Evolutionary conservation across 2,329 filamentous ascomycete genomes (phyloP).

Genomic region (Hymenoscyphus salicellus): DNA sequence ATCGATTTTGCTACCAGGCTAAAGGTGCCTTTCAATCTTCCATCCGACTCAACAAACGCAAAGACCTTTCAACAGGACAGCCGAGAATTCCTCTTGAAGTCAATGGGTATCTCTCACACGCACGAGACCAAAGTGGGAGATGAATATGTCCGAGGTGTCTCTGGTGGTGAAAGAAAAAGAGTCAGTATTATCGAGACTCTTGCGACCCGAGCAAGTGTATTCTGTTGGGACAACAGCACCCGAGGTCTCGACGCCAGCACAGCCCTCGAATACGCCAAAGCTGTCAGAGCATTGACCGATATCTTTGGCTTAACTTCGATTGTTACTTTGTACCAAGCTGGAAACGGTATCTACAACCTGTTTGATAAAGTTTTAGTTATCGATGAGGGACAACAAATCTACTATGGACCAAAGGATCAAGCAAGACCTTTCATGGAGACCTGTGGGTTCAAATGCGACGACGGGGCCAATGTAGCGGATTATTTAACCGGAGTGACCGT

Average conservation of each 20-base stretch:
- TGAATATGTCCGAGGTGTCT: slow-evolving; percentile 61
- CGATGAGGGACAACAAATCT: slow-evolving; percentile 63
- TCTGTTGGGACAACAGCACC: slow-evolving; percentile 67
- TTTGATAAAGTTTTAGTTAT: slow-evolving; percentile 70
- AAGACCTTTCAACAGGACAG: slow-evolving; percentile 45
- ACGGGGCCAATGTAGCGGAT: slow-evolving; percentile 63
- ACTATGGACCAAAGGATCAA: slow-evolving; percentile 57
- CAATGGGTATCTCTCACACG: slow-evolving; percentile 52
- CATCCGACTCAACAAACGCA: slow-evolving; percentile 41
- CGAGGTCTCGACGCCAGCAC: slow-evolving; percentile 64
- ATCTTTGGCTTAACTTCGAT: slow-evolving; percentile 58
- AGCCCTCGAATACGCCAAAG: slow-evolving; percentile 63
- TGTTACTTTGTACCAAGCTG: slow-evolving; percentile 67
- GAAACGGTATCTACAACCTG: slow-evolving; percentile 65
- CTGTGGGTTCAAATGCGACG: slow-evolving; percentile 60
- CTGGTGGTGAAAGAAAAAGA: slow-evolving; percentile 59
- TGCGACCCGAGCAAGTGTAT: slow-evolving; percentile 42
- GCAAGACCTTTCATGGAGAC: slow-evolving; percentile 64
- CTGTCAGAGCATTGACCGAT: slow-evolving; percentile 62
- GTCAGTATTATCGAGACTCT: slow-evolving; percentile 55
- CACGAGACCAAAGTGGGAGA: slow-evolving; percentile 54
- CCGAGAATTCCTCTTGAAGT: slow-evolving; percentile 31
- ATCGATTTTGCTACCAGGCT: slow-evolving; percentile 55
- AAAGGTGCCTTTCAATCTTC: slow-evolving; percentile 52
- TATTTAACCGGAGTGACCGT: slow-evolving; percentile 53